These are phyloP conservation scores for Patellaria atrata DNA, from an alignment of 495 filamentous ascomycete genomes.

Conservation along the genomic window DNA sequence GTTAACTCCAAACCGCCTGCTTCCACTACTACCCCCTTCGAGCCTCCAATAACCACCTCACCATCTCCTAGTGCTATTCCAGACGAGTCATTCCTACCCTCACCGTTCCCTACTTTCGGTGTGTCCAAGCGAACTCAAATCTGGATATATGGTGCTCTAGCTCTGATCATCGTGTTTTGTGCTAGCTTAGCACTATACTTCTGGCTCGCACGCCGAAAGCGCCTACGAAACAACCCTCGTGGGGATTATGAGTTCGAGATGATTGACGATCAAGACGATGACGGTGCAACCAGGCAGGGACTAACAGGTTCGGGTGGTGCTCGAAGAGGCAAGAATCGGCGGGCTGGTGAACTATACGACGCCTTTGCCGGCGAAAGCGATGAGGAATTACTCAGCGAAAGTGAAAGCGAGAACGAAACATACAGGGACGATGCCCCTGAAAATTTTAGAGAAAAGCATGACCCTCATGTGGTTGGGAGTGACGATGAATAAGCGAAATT, in stretches of 20 bases:
- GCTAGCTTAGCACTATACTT: constrained; percentile 65
- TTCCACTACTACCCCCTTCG: constrained; percentile 19
- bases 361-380: constrained; percentile 77
- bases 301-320: constrained; percentile 21
- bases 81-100: constrained; percentile 48
- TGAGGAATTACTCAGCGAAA: constrained; percentile 36
- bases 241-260: constrained; percentile 94
- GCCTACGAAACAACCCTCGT: constrained; percentile 54
- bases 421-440: constrained; percentile 12
- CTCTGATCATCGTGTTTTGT: constrained; percentile 76
- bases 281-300: constrained; percentile 21
- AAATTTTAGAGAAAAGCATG: no score
- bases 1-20: constrained; percentile 41
- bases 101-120: constrained; percentile 91
- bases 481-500: no score
- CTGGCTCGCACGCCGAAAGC: constrained; percentile 60
- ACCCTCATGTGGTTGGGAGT: no score
- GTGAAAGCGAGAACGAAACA: constrained; percentile 9
- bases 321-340: constrained; percentile 32
- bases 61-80: constrained; percentile 11
- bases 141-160: constrained; percentile 86
- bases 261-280: constrained; percentile 68
- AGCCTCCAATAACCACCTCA: constrained; percentile 23
- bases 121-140: constrained; percentile 76
- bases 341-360: constrained; percentile 81